Evolutionary conservation across 805 yeast genomes (phyloP), one percentile per base, ranked within the genome.

Genomic region (Candida golubevii): DNA sequence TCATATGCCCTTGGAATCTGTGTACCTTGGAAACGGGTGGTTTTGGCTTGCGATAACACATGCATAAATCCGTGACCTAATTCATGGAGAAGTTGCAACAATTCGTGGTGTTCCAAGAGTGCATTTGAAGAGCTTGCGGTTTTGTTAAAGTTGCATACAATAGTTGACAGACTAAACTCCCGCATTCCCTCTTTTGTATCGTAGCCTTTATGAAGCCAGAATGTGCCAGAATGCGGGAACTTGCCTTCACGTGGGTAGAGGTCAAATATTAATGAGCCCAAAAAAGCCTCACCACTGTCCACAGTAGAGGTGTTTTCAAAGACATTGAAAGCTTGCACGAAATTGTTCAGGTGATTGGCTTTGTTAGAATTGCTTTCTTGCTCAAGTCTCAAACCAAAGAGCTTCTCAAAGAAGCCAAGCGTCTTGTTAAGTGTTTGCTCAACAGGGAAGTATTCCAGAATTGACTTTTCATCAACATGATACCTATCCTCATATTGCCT

Each of bases 61-160:
- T 80, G 83, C 63, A 88, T 96, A 45, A 87, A 83, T 45, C 95
- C 96, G 58, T 88, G 96, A 28, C 96, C 96, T 51, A 87, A 72
- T 63, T 87, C 96, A 59, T 88, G 96, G 81, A 88, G 87, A 53
- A 88, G 83, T 0, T 95, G 87, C 18, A 80, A 80, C 12, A 87
- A 86, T 60, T 87, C 95, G 50, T 71, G 71, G 60, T 87, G 95
- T 55, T 82, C 82, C 55, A 88, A 73, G 52, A 87, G 69, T 1
- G 89, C 78, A 14, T 91, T 93, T 59, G 80, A 84, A 23, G 71
- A 77, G 12, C 68, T 64, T 6, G 83, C 75, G 35, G 91, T 88
- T 58, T 82, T 82, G 28, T 93, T 82, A 63, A 88, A 87, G 63
- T 86, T 88, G 68, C 95, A 86, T 27, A 88, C 93, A 48, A 87